phyloP scores from a whole-genome alignment of 169 alveolate species.

The Plasmodium inui region DNA sequence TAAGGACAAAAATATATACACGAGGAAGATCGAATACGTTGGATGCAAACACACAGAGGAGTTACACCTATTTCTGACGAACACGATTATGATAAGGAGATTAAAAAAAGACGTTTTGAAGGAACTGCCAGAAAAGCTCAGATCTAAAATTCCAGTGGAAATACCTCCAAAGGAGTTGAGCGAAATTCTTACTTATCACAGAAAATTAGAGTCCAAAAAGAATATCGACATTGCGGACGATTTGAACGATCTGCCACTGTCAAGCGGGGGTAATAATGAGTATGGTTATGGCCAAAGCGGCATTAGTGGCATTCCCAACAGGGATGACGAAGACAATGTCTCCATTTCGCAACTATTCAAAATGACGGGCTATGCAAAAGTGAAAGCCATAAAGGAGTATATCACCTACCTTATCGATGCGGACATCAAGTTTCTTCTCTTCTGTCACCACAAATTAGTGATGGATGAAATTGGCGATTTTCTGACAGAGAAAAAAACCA shows the following conservation, averaged over 20 bases:
- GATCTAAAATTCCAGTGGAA: conserved; percentile 93
- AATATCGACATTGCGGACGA: background rate
- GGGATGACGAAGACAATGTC: conserved; percentile 64
- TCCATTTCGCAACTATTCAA: conserved; percentile 85
- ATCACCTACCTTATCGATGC: conserved; percentile 92
- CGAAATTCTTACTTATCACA: conserved; percentile 52
- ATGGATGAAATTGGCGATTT: conserved; percentile 91
- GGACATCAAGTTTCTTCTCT: conserved; percentile 92
- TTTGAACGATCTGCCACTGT: conserved; percentile 18
- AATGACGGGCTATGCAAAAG: conserved; percentile 96
- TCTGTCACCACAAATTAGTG: conserved; percentile 96
- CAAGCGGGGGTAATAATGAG: background rate
- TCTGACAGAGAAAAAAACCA: conserved; percentile 80
- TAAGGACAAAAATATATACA: conserved; percentile 82
- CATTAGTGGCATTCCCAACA: conserved; percentile 19
- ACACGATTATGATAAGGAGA: conserved; percentile 94
- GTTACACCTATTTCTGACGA: conserved; percentile 86
- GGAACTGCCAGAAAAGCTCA: conserved; percentile 94
- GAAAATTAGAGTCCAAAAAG: conserved; percentile 24
- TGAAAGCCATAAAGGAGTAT: conserved; percentile 93
- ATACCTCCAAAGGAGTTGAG: conserved; percentile 76
- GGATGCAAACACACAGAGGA: conserved; percentile 90
- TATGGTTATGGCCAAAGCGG: background rate
- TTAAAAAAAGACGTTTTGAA: conserved; percentile 94
- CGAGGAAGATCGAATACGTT: conserved; percentile 82